A percentile compares a stretch with the other conserved stretches of the same genome.
Conservation (phyloP, 2,329 filamentous ascomycete genomes). For the Aspergillus pseudoviridinutans region DNA sequence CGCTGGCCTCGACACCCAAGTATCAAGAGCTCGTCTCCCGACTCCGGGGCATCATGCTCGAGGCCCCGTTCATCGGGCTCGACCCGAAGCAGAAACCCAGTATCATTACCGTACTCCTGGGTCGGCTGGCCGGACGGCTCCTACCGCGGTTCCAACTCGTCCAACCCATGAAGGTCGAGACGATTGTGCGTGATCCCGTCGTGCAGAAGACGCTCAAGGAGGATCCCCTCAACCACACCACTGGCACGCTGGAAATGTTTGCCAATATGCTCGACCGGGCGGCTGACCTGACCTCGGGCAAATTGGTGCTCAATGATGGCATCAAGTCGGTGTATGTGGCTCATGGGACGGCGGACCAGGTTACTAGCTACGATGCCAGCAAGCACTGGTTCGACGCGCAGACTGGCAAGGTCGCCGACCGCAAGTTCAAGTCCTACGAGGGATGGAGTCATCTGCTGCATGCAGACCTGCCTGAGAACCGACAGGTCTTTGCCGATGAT, state of each 20-base stretch:
- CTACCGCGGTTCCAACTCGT: slow-evolving; percentile 5
- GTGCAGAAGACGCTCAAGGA: slow-evolving; percentile 2
- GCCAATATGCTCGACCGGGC: slow-evolving; percentile 4
- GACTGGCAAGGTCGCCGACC: slow-evolving; percentile 1
- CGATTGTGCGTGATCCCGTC: slow-evolving; percentile 4
- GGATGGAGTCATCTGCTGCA: slow-evolving; percentile 8
- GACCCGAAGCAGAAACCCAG: slow-evolving; percentile 1
- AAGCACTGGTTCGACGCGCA: slow-evolving; percentile 7
- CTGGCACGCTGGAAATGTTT: slow-evolving; percentile 5
- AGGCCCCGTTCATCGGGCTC: slow-evolving; percentile 4
- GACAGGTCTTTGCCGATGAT: not conserved
- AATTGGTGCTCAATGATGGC: slow-evolving; percentile 1
- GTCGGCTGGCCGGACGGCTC: not conserved
- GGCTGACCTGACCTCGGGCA: not conserved
- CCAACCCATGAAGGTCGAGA: slow-evolving; percentile 3
- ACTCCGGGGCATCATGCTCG: not conserved
- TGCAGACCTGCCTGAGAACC: slow-evolving; percentile 3
- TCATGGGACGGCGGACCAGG: slow-evolving; percentile 4
- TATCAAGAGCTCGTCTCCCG: slow-evolving; percentile 3
- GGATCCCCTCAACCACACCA: slow-evolving; percentile 6
- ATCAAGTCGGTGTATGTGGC: slow-evolving; percentile 6
- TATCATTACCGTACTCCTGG: not conserved
- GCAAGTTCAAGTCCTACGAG: slow-evolving; percentile 3
- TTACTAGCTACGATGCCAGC: slow-evolving; percentile 5
- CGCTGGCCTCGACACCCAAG: slow-evolving; percentile 1